Evolutionary conservation across 208 protist species (phyloP).

Genomic region (Endotrypanum monterogeii): DNA sequence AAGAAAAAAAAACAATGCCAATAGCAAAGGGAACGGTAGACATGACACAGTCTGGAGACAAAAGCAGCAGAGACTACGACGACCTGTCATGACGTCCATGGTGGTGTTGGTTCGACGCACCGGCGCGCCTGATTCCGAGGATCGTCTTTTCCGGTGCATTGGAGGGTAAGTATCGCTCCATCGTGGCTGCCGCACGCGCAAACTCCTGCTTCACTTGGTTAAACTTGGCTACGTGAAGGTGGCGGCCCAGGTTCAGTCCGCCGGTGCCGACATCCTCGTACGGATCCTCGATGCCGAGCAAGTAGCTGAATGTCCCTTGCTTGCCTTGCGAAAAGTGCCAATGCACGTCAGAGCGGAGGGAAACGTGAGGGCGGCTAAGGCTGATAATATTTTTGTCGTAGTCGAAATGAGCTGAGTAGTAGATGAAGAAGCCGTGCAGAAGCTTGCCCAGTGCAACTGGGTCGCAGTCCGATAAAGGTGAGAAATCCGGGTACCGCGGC

Average conservation of each 20-base stretch:
- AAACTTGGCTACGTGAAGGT: conserved; percentile 88
- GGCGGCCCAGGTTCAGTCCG: conserved; percentile 86
- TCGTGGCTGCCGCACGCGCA: conserved; percentile 72
- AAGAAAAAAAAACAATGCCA: no score
- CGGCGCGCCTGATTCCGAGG: conserved; percentile 69
- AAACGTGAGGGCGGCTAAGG: conserved; percentile 69
- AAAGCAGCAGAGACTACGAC: background rate
- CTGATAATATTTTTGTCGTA: conserved; percentile 82
- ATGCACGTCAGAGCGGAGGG: conserved; percentile 56
- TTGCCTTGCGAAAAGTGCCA: conserved; percentile 85
- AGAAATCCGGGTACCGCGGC: conserved; percentile 87
- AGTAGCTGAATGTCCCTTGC: conserved; percentile 83
- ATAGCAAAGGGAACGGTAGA: no score
- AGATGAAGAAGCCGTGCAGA: conserved; percentile 89
- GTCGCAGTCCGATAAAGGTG: conserved; percentile 71
- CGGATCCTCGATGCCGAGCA: conserved; percentile 86
- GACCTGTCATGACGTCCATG: conserved; percentile 9
- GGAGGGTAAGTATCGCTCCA: conserved; percentile 74
- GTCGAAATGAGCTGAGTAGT: conserved; percentile 84
- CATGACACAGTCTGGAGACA: background rate
- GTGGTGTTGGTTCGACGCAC: conserved; percentile 34
- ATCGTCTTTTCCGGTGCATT: conserved; percentile 85
- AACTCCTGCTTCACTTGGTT: conserved; percentile 91
- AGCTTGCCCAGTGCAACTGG: conserved; percentile 65
- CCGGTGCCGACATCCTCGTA: conserved; percentile 87